phyloP scores from a whole-genome alignment of 306 rosid genomes.

The Trichosanthes truncata region DNA sequence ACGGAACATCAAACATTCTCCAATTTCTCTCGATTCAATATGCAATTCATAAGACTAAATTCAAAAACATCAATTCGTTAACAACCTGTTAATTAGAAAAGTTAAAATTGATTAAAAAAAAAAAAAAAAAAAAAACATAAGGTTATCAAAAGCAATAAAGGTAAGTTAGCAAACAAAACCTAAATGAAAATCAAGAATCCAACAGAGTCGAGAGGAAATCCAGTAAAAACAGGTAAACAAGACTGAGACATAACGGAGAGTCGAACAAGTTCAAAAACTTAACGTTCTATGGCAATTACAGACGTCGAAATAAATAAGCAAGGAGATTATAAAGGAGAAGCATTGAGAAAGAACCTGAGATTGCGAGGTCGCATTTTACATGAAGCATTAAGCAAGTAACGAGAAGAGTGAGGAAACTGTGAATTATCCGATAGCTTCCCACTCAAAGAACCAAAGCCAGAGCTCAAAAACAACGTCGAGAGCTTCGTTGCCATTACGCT shows the following conservation, averaged over 20 bases:
- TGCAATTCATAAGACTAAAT: neutral
- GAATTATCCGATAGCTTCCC: conserved; percentile 13
- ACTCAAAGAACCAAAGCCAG: conserved; percentile 28
- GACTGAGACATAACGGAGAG: neutral
- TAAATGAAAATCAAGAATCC: neutral
- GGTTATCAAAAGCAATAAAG: neutral
- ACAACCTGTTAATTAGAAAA: neutral
- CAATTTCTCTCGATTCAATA: neutral
- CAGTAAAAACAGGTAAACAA: neutral
- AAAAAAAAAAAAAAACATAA: neutral
- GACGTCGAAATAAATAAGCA: neutral
- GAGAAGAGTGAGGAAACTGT: conserved; percentile 22
- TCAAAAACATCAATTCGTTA: neutral
- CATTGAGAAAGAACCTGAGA: conserved; percentile 31
- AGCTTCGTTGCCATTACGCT: conserved; percentile 47
- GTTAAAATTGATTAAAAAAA: neutral
- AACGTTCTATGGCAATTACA: neutral
- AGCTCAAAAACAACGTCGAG: conserved; percentile 42
- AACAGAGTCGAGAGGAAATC: neutral
- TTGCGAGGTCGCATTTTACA: conserved; percentile 49
- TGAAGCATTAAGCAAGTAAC: conserved; percentile 34
- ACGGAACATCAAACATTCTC: neutral
- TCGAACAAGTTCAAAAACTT: neutral
- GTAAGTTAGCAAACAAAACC: neutral
- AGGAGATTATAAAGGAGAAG: neutral